Evolutionary conservation across 2,329 filamentous ascomycete genomes (phyloP), one percentile per base, ranked within the genome.

Genomic region (Ampelomyces quisqualis): DNA sequence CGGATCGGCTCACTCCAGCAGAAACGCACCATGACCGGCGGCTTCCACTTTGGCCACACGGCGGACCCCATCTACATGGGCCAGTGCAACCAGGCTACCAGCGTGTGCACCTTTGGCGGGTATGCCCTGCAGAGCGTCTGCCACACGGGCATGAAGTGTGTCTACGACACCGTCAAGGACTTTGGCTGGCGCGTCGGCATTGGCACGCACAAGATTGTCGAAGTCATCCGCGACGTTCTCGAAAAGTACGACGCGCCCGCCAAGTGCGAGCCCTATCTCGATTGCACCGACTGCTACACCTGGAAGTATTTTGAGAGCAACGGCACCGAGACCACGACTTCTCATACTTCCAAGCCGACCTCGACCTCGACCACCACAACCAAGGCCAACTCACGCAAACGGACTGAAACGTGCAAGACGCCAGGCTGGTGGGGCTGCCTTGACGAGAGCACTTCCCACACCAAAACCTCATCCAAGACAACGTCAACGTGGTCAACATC

Each of bases 271-370:
- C 76, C 78, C 20, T 90, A 91, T 5, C 77, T 82, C 37, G 76
- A 82, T 50, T 97, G 93, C 64, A 82, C 86, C 27, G 93, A 98
- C 65, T 97, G 91, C 60, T 88, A 81, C 43, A 83, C 85, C 40
- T 97, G 93, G 93, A 94, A 95, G 60, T 95, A 90, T 75, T 94
- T 88, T 62, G 85, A 90, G 68, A 95, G 90, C 65, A 96, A 96
- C 64, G 86, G 86, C 20, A 93, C 87, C 2, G 85, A 90, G 49
- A 78, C 77, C 1, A 89, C 83, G 0, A 86, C 85, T 2, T 64
- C 67, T 5, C 65, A 56, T 0, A 82, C 82, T 0, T 76, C 65
- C 0, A 74, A 80, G 3, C 77, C 65, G 0, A 65, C 64, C 5
- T 76, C 77, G 2, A 81, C 80, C 2, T 78, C 78, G 29, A 86